Conservation (phyloP, 805 yeast species). For the Huiozyma sinensis region DNA sequence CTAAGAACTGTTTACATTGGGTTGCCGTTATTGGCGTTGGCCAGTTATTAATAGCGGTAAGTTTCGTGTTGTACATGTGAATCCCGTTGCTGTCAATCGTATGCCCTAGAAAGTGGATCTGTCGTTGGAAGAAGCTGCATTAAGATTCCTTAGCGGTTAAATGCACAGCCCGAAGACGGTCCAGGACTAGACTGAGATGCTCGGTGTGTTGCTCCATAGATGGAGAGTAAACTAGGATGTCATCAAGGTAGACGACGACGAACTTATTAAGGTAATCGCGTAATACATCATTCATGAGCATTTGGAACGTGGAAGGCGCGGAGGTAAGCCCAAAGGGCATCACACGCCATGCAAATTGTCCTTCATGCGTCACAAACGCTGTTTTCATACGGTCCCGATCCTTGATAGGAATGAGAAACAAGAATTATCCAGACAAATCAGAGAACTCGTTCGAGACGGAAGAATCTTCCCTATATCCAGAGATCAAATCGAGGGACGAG, state of each 20-base stretch:
- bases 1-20: conserved; percentile 11
- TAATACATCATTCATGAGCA: neutral
- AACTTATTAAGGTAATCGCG: neutral
- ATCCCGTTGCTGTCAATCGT: neutral
- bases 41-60: too few relatives aligned
- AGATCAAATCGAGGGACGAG: conserved; percentile 5
- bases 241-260: neutral
- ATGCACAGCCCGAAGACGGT: too few relatives aligned
- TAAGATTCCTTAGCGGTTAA: too few relatives aligned
- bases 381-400: conserved; percentile 3
- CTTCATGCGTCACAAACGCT: conserved; percentile 1
- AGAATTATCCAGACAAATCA: too few relatives aligned
- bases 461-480: too few relatives aligned
- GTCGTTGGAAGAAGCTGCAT: neutral
- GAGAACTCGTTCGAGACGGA: too few relatives aligned
- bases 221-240: neutral
- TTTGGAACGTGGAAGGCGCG: conserved; percentile 1
- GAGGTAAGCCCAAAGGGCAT: conserved; percentile 3
- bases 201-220: conserved; percentile 6
- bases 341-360: neutral
- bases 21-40: conserved; percentile 5
- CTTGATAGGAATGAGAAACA: conserved; percentile 5
- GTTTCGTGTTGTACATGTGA: too few relatives aligned
- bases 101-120: conserved; percentile 2
- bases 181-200: conserved; percentile 8